Evolutionary conservation across 257 asterid species (phyloP), one percentile per base, ranked within the genome.

Genomic region (Echites panduratus): DNA sequence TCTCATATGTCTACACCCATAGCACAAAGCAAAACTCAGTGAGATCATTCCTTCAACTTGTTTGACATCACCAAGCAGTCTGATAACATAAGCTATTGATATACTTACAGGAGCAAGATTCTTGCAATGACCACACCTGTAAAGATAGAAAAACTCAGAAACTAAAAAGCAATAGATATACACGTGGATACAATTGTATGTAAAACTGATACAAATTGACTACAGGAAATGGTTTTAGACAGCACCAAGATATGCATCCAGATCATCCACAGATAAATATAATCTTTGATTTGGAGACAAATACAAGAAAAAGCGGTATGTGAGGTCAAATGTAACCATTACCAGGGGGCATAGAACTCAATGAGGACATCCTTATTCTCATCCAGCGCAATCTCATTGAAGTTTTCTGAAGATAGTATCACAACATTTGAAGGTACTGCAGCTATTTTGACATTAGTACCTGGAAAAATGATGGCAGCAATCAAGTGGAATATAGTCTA

Each of bases 261-360:
- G n/a, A 49, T 56, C 41, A 11, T 62, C 43, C 6, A 2, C 27
- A n/a, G n/a, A 40, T 4, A 11, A 26, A 66, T 14, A 53, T 61
- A 69, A 13, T 32, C 27, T 22, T 54, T 52, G 45, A 16, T 38
- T 4, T 6, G 45, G 17, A 22, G 22, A 71, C 8, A 45, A 29
- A 22, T 29, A 38, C 4, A 49, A 49, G n/a, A 19, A 27, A 35
- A 1, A 40, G 14, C 57, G 63, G 24, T 24, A 40, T 22, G 22
- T 19, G 27, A 43, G 57, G 41, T 64, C 49, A 63, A 70, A 40
- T 4, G 7, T 40, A 19, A 57, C 24, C 48, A 85, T 84, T 85
- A 93, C 97, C 98, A 91, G 57, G 98, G 98, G 69, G 98, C 97
- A 87, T 93, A 93, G 56, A 93, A 93, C 84, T 93, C 98, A 76